Conservation (phyloP, 1,139 yeast genomes). For the Blastobotrys arbuscula region DNA sequence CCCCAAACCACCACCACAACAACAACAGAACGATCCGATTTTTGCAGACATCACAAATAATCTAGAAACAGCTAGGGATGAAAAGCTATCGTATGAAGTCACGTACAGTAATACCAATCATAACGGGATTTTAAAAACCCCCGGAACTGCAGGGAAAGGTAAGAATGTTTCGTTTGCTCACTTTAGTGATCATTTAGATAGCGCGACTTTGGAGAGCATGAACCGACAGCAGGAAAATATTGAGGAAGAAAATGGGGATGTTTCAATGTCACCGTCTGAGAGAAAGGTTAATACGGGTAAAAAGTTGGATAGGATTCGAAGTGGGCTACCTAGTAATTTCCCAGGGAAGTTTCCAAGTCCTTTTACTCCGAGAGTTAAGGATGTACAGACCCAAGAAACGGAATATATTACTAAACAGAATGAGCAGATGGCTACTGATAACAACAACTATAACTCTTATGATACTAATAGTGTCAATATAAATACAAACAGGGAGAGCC, state of each 20-base stretch:
- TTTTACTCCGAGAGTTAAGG: conserved; percentile 19
- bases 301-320: conserved; percentile 16
- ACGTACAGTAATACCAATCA: conserved; percentile 1
- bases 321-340: conserved; percentile 23
- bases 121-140: conserved; percentile 28
- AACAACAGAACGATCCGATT: conserved; percentile 15
- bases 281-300: conserved; percentile 3
- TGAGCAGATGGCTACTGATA: neutral
- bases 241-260: neutral
- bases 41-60: conserved; percentile 16
- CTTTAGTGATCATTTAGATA: conserved; percentile 1
- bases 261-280: conserved; percentile 9
- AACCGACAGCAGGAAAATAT: neutral
- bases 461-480: neutral
- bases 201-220: neutral
- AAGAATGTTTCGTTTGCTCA: conserved; percentile 26
- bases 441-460: neutral
- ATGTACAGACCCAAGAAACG: neutral
- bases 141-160: conserved; percentile 22
- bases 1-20: conserved; percentile 20
- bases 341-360: conserved; percentile 29
- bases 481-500: neutral
- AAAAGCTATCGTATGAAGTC: neutral
- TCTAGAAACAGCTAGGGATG: conserved; percentile 8
- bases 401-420: neutral